phyloP scores from a whole-genome alignment of 371 early-diverging fungal species.

The Mortierella sp. region DNA sequence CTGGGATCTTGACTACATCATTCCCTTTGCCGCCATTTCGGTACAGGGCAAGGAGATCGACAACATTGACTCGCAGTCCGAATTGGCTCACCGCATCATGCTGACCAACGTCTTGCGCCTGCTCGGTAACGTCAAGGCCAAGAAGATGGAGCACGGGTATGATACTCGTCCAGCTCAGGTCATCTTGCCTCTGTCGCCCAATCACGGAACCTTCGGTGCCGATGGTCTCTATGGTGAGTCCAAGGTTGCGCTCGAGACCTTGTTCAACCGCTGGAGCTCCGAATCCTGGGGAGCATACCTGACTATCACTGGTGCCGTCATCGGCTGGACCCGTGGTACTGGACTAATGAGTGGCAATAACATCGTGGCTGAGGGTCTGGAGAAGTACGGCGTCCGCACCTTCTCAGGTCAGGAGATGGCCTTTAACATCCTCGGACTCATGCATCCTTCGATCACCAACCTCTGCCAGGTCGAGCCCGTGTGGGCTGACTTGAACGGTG shows the following conservation, averaged over 20 bases:
- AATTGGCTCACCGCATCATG: constrained; percentile 94
- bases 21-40: constrained; percentile 96
- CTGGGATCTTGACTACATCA: constrained; percentile 94
- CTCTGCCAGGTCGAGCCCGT: constrained; percentile 86
- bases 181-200: constrained; percentile 93
- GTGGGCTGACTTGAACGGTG: constrained; percentile 96
- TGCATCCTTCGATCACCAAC: constrained; percentile 88
- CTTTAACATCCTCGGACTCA: constrained; percentile 92
- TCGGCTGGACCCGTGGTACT: constrained; percentile 98
- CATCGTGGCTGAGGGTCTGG: constrained; percentile 92
- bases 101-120: constrained; percentile 88
- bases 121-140: constrained; percentile 85
- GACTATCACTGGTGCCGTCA: constrained; percentile 92
- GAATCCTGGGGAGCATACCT: constrained; percentile 93
- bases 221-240: constrained; percentile 96
- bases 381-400: constrained; percentile 91
- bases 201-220: constrained; percentile 95
- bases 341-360: constrained; percentile 95
- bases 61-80: constrained; percentile 86
- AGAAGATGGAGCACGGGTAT: constrained; percentile 82
- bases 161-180: constrained; percentile 93
- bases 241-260: constrained; percentile 92
- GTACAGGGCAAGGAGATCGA: constrained; percentile 92
- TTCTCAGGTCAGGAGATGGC: constrained; percentile 96
- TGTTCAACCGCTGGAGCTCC: constrained; percentile 93